Evolutionary conservation across 306 rosid genomes (phyloP).

Genomic region (Malus domestica): DNA sequence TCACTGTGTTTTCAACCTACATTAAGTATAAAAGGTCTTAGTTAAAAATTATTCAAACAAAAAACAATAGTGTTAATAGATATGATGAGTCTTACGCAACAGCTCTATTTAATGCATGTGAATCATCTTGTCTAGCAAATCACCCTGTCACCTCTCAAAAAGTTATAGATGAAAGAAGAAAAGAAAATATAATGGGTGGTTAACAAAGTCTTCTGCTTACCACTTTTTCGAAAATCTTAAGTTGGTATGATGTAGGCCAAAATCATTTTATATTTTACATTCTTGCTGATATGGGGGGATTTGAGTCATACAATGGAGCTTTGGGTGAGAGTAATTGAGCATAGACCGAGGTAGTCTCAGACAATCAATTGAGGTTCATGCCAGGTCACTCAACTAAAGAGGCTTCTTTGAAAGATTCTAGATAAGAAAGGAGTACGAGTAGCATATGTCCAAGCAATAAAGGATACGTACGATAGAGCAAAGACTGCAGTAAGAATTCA

Average conservation of each 20-base stretch:
- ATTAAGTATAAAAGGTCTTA: conserved; percentile 20
- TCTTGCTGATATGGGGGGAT: background rate
- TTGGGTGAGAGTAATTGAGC: no score
- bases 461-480: no score
- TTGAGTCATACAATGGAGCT: no score
- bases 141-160: background rate
- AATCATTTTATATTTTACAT: background rate
- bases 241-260: background rate
- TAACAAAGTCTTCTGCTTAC: background rate
- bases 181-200: background rate
- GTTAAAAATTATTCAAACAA: conserved; percentile 6
- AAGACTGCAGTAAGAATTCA: no score
- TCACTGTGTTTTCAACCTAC: conserved; percentile 91
- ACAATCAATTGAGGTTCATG: no score
- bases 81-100: background rate
- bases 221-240: background rate
- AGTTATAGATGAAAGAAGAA: background rate
- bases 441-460: no score
- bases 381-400: no score
- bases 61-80: background rate
- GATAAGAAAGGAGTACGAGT: no score
- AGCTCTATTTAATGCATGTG: background rate
- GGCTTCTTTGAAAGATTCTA: no score
- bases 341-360: no score
- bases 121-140: background rate